phyloP scores from a whole-genome alignment of 1,284 basidiomycete species.

The Trametes versicolor region DNA sequence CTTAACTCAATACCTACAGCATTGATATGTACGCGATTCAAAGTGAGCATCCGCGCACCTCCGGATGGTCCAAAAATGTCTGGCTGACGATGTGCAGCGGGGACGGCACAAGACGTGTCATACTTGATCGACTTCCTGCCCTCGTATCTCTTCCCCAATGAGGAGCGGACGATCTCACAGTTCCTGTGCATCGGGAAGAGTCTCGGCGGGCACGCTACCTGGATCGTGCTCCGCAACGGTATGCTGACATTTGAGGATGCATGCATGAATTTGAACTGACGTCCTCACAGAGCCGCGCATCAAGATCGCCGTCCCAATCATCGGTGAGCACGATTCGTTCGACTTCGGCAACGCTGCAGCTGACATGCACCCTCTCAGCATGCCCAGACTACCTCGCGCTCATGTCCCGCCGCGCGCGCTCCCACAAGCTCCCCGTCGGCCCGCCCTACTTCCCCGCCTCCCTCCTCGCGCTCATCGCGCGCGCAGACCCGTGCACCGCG shows the following conservation, averaged over 20 bases:
- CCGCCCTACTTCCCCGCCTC: conserved; percentile 69
- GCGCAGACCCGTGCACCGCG: conserved; percentile 54
- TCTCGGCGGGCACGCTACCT: conserved; percentile 82
- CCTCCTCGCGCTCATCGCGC: conserved; percentile 57
- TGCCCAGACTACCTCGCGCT: conserved; percentile 80
- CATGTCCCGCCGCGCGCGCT: conserved; percentile 66
- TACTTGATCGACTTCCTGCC: conserved; percentile 87
- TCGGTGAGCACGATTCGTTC: conserved; percentile 52
- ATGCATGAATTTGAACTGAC: not conserved
- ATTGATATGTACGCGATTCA: conserved; percentile 82
- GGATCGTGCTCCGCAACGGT: conserved; percentile 77
- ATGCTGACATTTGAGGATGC: conserved; percentile 32
- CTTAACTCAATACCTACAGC: conserved; percentile 46
- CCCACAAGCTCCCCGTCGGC: conserved; percentile 52
- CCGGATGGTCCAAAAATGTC: conserved; percentile 10
- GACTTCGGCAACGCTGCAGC: not conserved
- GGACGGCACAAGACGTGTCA: conserved; percentile 81
- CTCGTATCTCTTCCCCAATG: conserved; percentile 78
- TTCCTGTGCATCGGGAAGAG: conserved; percentile 81
- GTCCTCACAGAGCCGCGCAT: conserved; percentile 65
- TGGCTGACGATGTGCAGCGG: conserved; percentile 52
- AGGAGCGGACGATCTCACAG: conserved; percentile 68
- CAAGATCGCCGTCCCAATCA: conserved; percentile 77
- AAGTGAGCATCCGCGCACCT: conserved; percentile 49
- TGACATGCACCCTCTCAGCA: conserved; percentile 17